Conservation (phyloP, 139 green algal genomes). For the Micractinium conductrix region DNA sequence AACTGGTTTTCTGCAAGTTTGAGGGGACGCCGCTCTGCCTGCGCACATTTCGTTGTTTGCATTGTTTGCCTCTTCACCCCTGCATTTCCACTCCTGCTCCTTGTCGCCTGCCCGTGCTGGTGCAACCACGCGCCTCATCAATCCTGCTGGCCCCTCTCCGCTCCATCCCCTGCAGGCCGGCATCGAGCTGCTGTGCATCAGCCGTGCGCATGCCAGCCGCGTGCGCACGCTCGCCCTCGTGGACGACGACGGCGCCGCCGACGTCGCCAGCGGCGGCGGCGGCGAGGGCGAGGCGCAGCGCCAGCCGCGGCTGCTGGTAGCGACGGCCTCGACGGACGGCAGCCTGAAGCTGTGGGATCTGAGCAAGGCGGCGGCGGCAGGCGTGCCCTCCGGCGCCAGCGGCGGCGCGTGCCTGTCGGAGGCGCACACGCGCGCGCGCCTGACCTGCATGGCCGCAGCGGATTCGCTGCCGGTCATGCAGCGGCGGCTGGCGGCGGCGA, state of each 20-base stretch:
- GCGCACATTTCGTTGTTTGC: neutral
- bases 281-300: neutral
- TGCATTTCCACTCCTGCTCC: neutral
- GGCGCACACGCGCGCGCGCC: slow-evolving; percentile 34
- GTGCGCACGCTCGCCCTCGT: slow-evolving; percentile 25
- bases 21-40: neutral
- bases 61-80: neutral
- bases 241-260: neutral
- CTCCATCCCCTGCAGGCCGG: neutral
- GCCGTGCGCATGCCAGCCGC: slow-evolving; percentile 33
- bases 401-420: slow-evolving; percentile 22
- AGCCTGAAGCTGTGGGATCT: slow-evolving; percentile 76
- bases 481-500: neutral
- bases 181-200: slow-evolving; percentile 38
- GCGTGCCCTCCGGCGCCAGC: neutral
- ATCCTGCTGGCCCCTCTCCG: neutral
- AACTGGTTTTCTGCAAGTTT: slow-evolving; percentile 35
- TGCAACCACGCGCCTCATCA: too few relatives aligned
- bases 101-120: neutral
- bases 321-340: slow-evolving; percentile 70
- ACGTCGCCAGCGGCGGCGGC: neutral
- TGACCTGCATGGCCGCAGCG: slow-evolving; percentile 36
- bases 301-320: slow-evolving; percentile 33
- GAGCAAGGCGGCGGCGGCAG: slow-evolving; percentile 2
- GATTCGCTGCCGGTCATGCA: slow-evolving; percentile 29